phyloP scores from a whole-genome alignment of 306 rosid genomes.

The Casuarina glauca region DNA sequence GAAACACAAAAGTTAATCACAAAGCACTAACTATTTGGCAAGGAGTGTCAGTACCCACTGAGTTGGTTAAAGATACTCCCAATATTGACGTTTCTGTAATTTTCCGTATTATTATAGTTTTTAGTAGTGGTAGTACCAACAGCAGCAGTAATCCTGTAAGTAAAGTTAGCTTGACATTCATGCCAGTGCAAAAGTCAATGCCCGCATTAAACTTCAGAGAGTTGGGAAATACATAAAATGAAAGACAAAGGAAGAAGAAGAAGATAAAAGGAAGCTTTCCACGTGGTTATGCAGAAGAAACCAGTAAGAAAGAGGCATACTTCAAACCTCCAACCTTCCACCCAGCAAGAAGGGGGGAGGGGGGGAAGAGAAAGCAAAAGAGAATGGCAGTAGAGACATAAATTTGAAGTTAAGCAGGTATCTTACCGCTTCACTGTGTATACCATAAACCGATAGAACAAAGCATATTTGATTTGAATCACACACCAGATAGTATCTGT shows the following conservation, averaged over 20 bases:
- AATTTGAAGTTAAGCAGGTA: conserved; percentile 18
- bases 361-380: conserved; percentile 1
- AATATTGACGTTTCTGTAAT: neutral
- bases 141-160: neutral
- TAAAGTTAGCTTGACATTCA: neutral
- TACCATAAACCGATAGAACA: conserved; percentile 72
- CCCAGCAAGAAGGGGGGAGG: neutral
- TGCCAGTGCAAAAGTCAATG: neutral
- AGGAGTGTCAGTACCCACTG: neutral
- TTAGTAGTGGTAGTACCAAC: neutral
- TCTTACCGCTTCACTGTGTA: conserved; percentile 74
- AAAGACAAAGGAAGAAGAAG: neutral
- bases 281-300: neutral
- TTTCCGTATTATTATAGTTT: neutral
- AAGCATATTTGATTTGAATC: conserved; percentile 76
- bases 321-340: neutral
- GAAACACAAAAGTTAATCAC: neutral
- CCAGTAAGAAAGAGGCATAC: neutral
- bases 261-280: neutral
- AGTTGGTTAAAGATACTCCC: neutral
- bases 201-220: neutral
- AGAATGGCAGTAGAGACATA: conserved; percentile 1
- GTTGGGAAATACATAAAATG: neutral
- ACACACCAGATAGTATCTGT: conserved; percentile 85
- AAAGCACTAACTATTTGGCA: neutral